Percentiles rank a stretch among this genome's conserved stretches.
These are phyloP conservation scores for Luffa aegyptiaca DNA, from an alignment of 306 rosid species.

Conservation along the genomic window DNA sequence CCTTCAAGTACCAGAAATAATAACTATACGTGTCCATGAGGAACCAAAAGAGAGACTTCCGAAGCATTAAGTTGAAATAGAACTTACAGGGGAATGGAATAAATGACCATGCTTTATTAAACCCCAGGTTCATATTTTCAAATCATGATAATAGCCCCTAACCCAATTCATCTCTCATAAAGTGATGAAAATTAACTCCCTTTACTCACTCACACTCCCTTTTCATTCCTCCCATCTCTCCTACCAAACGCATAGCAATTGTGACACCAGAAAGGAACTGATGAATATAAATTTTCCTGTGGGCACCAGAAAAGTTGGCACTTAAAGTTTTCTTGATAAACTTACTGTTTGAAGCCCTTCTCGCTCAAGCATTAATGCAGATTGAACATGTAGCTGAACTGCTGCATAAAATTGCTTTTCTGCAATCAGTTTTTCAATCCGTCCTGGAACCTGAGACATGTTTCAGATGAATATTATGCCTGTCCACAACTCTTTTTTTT, in stretches of 20 bases:
- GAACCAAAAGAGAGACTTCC: not conserved
- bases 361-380: slow-evolving; percentile 84
- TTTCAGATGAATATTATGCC: slow-evolving; percentile 16
- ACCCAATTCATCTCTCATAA: not conserved
- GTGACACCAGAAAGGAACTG: not conserved
- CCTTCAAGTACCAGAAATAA: slow-evolving; percentile 8
- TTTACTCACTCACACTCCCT: not conserved
- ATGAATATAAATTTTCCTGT: not conserved
- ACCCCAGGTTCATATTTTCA: not conserved
- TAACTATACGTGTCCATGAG: not conserved
- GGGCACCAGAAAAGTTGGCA: not conserved
- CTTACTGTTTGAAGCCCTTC: slow-evolving; percentile 92
- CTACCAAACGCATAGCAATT: not conserved
- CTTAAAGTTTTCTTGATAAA: slow-evolving; percentile 5
- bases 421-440: slow-evolving; percentile 76
- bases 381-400: slow-evolving; percentile 84
- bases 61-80: not conserved
- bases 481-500: slow-evolving; percentile 4
- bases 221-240: not conserved
- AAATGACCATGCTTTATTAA: not conserved
- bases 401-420: slow-evolving; percentile 97
- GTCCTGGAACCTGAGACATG: slow-evolving; percentile 78
- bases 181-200: not conserved
- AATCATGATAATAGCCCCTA: slow-evolving; percentile 8
- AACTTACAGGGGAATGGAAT: not conserved